Conservation (phyloP, 2,329 filamentous ascomycete genomes). For the Pseudophaeomoniella oleicola region DNA sequence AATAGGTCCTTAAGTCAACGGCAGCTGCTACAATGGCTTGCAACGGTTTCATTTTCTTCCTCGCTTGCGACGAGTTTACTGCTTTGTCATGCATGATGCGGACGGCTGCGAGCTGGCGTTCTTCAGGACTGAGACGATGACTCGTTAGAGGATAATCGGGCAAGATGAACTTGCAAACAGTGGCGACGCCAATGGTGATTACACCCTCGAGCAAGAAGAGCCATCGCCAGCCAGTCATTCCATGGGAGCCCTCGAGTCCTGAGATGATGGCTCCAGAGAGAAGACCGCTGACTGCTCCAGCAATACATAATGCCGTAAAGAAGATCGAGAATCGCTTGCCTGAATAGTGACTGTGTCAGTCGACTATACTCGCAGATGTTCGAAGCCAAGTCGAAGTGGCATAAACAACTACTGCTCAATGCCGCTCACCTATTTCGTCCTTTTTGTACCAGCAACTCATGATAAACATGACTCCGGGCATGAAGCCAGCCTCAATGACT, state of each 20-base stretch:
- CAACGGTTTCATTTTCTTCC: too few species aligned
- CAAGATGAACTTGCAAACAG: constrained; percentile 25
- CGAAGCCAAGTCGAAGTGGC: too few species aligned
- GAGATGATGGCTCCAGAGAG: constrained; percentile 41
- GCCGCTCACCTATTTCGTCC: constrained; percentile 35
- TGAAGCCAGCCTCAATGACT: constrained; percentile 33
- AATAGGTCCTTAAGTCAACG: too few species aligned
- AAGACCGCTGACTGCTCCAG: constrained; percentile 42
- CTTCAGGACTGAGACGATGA: too few species aligned
- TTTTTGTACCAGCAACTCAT: constrained; percentile 55
- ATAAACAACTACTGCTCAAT: too few species aligned
- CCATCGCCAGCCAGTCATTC: constrained; percentile 46
- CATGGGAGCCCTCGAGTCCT: constrained; percentile 34
- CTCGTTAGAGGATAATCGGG: constrained; percentile 28
- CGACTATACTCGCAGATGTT: too few species aligned
- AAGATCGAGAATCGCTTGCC: constrained; percentile 46
- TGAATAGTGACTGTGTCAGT: constrained; percentile 44
- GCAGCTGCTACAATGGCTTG: too few species aligned
- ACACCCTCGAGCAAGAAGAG: constrained; percentile 45
- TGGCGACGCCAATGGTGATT: constrained; percentile 27
- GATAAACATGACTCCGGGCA: constrained; percentile 49
- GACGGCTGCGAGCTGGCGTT: too few species aligned
- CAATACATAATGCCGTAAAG: constrained; percentile 44
- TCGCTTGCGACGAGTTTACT: too few species aligned
- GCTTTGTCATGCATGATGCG: too few species aligned